Evolutionary conservation across 805 yeast species (phyloP), one percentile per base, ranked within the genome.

Genomic region (Nakazawaea holstii): DNA sequence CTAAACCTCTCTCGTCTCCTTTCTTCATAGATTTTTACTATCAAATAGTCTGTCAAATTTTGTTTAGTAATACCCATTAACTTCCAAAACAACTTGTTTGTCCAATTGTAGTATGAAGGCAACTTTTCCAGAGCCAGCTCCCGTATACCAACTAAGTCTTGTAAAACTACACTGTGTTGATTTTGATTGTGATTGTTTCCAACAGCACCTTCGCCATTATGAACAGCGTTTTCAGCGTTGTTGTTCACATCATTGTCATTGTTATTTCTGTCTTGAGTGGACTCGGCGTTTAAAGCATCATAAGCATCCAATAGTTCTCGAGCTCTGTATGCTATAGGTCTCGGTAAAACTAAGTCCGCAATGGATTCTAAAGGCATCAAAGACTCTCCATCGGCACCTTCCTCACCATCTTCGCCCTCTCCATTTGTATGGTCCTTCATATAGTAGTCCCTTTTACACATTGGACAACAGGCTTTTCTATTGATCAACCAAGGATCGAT

Each of bases 401-500:
- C 55, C 13, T 52, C 53, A 20, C 43, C 59, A 47, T 44, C 60
- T 52, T 53, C 54, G 43, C 37, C 52, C 26, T 48, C 42, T 36
- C 24, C 24, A 5, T 20, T 20, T 20, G 24, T 3, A 20, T 52
- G 53, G 43, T 63, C 69, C 50, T 69, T 70, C 58, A 68, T 67
- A 56, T 72, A 78, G 59, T 81, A 82, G 59, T 82, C 89, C 30
- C 83, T 67, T 57, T 87, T 85, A 64, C 96, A 87, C 70, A 83
- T 79, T 8, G 96, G 95, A 60, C 96, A 87, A 55, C 87, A 82
- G 0, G 90, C 91, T 41, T 84, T 74, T 54, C 92, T 69, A 52
- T 77, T 76, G 2, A 79, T 81, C 41, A 87, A 67, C 95, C 95
- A 87, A 1, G 91, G 91, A 53, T 84, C 89, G 45, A 88, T 73